Evolutionary conservation across 2,329 filamentous ascomycete species (phyloP), one percentile per base, ranked within the genome.

Genomic region (Neocatenulostroma microsporum): DNA sequence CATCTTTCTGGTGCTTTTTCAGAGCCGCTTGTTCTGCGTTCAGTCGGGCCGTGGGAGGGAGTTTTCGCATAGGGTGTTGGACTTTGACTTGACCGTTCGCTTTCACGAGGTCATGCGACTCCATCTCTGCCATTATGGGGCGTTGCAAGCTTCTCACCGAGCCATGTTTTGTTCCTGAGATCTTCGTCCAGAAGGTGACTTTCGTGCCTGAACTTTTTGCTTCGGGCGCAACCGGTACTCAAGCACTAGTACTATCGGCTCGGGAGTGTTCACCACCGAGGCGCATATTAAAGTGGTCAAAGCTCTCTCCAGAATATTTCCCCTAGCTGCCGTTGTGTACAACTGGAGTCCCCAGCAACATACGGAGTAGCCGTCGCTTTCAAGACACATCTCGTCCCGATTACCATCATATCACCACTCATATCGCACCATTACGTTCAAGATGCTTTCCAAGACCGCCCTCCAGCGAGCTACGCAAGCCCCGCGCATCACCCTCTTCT

Each of bases 1-100:
- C 55, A 41, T 58, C 52, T 24, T 47, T 45, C 43, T 55, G 50
- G 31, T 55, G 47, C 47, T 53, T 57, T 46, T 58, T 57, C 37
- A 46, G 37, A 2, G 49, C 54, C 7, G 47, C 51, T 32, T 56
- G 51, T 36, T 63, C 58, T 12, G 55, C 44, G 37, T 55, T 54
- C 23, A 54, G 38, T 24, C 40, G 44, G 19, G 53, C 48, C 2
- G 55, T 59, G 8, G 55, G 50, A 5, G 45, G 44, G 2, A 45
- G 40, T 21, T 34, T 46, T 30, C 46, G 46, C n/a, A n/a, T n/a
- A n/a, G n/a, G n/a, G 37, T 39, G 36, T 36, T 48, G 43, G 17
- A 49, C 39, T 31, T 47, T 51, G 31, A 55, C 47, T 32, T 41
- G 26, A 11, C 52, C 51, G 34, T 51, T 49, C 27, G 45, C 29